Percentiles rank a stretch among this genome's conserved stretches.
These are phyloP conservation scores for Phytophthora cryptogea DNA, from an alignment of 352 stramenopile species.

Conservation along the genomic window DNA sequence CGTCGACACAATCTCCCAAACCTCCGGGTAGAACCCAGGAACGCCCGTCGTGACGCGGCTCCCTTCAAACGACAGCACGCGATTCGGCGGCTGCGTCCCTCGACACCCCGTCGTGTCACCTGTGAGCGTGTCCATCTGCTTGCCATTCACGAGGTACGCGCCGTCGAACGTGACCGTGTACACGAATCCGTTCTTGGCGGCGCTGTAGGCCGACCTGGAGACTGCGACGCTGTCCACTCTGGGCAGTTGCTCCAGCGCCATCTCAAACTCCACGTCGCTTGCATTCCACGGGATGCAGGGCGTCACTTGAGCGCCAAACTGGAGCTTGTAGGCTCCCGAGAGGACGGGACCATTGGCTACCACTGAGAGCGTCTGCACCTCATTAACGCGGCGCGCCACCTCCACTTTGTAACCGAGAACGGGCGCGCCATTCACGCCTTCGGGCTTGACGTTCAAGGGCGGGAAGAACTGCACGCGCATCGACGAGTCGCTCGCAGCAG, in stretches of 20 bases:
- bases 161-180: constrained; percentile 80
- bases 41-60: constrained; percentile 45
- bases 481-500: constrained; percentile 39
- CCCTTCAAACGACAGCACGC: constrained; percentile 52
- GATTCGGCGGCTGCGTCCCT: constrained; percentile 46
- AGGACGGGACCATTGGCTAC: constrained; percentile 56
- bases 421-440: constrained; percentile 69
- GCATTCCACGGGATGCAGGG: constrained; percentile 76
- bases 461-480: constrained; percentile 69
- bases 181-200: constrained; percentile 59
- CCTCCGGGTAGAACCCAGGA: constrained; percentile 56
- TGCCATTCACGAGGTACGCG: constrained; percentile 57
- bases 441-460: constrained; percentile 56
- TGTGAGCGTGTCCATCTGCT: constrained; percentile 56
- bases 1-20: constrained; percentile 67
- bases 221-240: constrained; percentile 73
- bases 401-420: constrained; percentile 84
- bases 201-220: constrained; percentile 50
- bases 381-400: constrained; percentile 64
- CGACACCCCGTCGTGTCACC: constrained; percentile 47
- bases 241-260: constrained; percentile 65
- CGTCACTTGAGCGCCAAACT: constrained; percentile 34
- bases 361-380: constrained; percentile 76
- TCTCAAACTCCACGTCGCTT: constrained; percentile 64
- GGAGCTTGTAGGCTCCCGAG: constrained; percentile 58